phyloP scores from a whole-genome alignment of 2,329 filamentous ascomycete genomes.

The Chaetomium olivaceum region DNA sequence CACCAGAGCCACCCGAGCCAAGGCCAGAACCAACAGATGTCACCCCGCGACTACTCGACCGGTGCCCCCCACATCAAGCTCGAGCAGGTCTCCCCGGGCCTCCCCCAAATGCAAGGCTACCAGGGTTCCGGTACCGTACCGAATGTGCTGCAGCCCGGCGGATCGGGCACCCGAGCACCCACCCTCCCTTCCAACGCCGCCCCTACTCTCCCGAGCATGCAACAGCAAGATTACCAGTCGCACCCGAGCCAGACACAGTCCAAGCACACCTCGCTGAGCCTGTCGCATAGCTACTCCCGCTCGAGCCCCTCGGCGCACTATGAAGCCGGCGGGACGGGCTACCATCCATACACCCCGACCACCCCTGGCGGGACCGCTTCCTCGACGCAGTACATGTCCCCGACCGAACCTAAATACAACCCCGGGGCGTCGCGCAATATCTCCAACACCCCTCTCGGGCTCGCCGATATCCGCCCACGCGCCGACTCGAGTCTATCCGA shows the following conservation, averaged over 20 bases:
- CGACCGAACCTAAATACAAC: constrained; percentile 57
- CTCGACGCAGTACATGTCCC: constrained; percentile 65
- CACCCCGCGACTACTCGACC: constrained; percentile 49
- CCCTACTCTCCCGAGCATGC: constrained; percentile 50
- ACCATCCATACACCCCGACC: constrained; percentile 60
- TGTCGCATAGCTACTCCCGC: constrained; percentile 76
- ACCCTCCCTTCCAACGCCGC: constrained; percentile 47
- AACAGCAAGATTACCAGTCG: constrained; percentile 52
- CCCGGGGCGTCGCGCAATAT: constrained; percentile 59
- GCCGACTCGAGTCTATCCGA: constrained; percentile 81
- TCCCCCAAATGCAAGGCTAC: constrained; percentile 41
- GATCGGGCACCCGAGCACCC: constrained; percentile 42
- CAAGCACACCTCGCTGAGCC: constrained; percentile 63
- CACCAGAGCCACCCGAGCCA: constrained; percentile 43
- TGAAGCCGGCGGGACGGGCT: constrained; percentile 50
- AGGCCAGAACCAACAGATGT: constrained; percentile 44
- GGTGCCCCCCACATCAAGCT: constrained; percentile 51
- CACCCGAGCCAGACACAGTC: constrained; percentile 51
- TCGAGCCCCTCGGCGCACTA: constrained; percentile 73
- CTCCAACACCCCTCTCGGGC: constrained; percentile 84
- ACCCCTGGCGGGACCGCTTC: constrained; percentile 62
- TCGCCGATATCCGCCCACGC: constrained; percentile 87
- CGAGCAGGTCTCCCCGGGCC: constrained; percentile 45
- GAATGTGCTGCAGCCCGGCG: constrained; percentile 61
- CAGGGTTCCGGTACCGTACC: constrained; percentile 50